Evolutionary conservation across 768 basidiomycete species (phyloP).

Genomic region (Trametes villosa): DNA sequence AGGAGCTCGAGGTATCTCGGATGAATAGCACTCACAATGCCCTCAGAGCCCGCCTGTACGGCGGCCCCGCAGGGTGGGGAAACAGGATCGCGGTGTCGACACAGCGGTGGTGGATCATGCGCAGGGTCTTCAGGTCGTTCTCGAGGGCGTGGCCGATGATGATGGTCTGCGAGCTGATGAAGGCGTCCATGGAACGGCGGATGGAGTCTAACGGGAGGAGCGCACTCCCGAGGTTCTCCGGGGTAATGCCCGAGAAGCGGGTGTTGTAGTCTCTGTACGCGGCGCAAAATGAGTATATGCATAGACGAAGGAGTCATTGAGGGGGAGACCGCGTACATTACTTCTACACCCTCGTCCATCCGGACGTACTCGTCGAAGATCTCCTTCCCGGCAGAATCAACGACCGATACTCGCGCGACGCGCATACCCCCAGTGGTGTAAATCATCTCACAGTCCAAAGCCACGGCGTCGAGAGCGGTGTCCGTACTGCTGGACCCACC

Average conservation of each 20-base stretch:
- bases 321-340: conserved; percentile 69
- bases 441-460: conserved; percentile 96
- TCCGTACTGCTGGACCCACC: conserved; percentile 33
- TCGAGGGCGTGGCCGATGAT: conserved; percentile 91
- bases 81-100: conserved; percentile 90
- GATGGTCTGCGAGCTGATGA: conserved; percentile 82
- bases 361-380: conserved; percentile 84
- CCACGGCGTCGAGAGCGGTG: conserved; percentile 72
- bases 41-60: conserved; percentile 78
- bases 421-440: conserved; percentile 93
- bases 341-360: conserved; percentile 80
- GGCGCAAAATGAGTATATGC: conserved; percentile 2
- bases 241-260: conserved; percentile 82
- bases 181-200: conserved; percentile 65
- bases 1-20: no score
- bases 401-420: conserved; percentile 87
- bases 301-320: not conserved
- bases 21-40: conserved; percentile 71
- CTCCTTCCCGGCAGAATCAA: conserved; percentile 73
- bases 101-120: conserved; percentile 83
- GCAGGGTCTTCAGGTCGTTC: conserved; percentile 90
- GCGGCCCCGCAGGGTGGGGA: conserved; percentile 78
- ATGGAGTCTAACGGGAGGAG: conserved; percentile 67
- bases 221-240: conserved; percentile 61
- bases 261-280: conserved; percentile 83